phyloP scores from a whole-genome alignment of 306 rosid species.

The Vicia faba region DNA sequence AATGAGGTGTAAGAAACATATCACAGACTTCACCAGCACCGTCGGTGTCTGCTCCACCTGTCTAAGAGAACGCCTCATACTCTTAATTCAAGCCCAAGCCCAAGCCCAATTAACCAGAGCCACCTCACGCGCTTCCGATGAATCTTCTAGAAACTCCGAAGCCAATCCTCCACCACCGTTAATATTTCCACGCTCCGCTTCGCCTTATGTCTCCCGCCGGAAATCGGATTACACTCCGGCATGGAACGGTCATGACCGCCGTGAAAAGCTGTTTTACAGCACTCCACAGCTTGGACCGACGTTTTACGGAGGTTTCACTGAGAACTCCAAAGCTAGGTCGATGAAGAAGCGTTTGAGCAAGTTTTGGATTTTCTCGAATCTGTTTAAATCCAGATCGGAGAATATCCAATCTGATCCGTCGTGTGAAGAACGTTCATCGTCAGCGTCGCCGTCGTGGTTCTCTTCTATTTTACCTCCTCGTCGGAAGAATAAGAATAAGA shows the following conservation, averaged over 20 bases:
- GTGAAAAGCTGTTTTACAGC: slow-evolving; percentile 57
- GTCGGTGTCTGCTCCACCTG: slow-evolving; percentile 91
- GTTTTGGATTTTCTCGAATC: slow-evolving; percentile 51
- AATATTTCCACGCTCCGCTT: slow-evolving; percentile 84
- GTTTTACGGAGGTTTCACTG: slow-evolving; percentile 13
- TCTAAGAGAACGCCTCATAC: slow-evolving; percentile 71
- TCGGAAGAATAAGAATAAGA: slow-evolving; percentile 35
- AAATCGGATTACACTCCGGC: slow-evolving; percentile 60
- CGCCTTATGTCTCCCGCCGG: slow-evolving; percentile 78
- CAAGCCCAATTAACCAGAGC: slow-evolving; percentile 47
- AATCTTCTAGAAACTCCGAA: slow-evolving; percentile 50
- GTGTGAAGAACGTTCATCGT: slow-evolving; percentile 42
- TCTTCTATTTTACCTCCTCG: slow-evolving; percentile 54
- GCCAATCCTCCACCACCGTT: slow-evolving; percentile 53
- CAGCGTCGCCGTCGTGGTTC: slow-evolving; percentile 69
- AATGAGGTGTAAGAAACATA: slow-evolving; percentile 92
- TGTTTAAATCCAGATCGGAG: slow-evolving; percentile 64
- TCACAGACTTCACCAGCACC: slow-evolving; percentile 57
- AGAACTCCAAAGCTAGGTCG: slow-evolving; percentile 24
- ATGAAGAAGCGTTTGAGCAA: slow-evolving; percentile 51
- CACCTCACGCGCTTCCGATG: slow-evolving; percentile 49
- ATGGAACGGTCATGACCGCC: slow-evolving; percentile 39
- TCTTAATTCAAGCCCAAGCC: slow-evolving; percentile 46
- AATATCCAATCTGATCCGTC: slow-evolving; percentile 54
- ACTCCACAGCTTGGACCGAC: slow-evolving; percentile 87